Base-by-base conservation (phyloP, 1,284 basidiomycete genomes). In the Acaromyces ingoldii region DNA sequence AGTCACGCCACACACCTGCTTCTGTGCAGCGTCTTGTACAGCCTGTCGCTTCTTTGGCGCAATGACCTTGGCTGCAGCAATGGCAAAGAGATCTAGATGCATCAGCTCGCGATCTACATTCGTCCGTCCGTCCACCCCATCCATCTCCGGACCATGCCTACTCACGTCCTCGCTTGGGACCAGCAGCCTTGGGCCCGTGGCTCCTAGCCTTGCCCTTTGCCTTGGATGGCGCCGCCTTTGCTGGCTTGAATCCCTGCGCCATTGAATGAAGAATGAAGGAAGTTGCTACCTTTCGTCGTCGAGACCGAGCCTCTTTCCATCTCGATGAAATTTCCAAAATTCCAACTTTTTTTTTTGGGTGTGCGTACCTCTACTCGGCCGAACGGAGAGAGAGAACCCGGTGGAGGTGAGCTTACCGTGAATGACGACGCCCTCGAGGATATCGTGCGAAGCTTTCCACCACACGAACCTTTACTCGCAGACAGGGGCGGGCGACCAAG, bases 211-310 rank as follows among this genome's bases (percentile, higher is more conserved):
- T 59, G 11, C 42, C 15, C 19, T 25, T 45, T 17, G n/a, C 21
- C 36, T 34, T 49, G 9, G 47, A 38, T 15, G 47, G 9, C 13
- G 19, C 24, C 1, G 63, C 46, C 44, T 65, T 65, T 5, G 63
- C 51, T 11, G 63, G 60, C 45, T 65, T 63, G 55, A 65, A 65
- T 48, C 63, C 63, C 51, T 65, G 63, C 4, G 63, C 63, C 63
- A 65, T 65, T 19, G 9, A 19, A 24, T 10, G 11, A 10, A 41
- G n/a, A n/a, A n/a, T n/a, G n/a, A n/a, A n/a, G n/a, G n/a, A n/a
- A n/a, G n/a, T n/a, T n/a, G n/a, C n/a, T n/a, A n/a, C n/a, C n/a
- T n/a, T n/a, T n/a, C n/a, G n/a, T n/a, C n/a, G n/a, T n/a, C n/a
- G n/a, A n/a, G n/a, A n/a, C n/a, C n/a, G n/a, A n/a, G n/a, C n/a